Conservation (phyloP, 805 yeast genomes). For the Sugiyamaella americana region DNA sequence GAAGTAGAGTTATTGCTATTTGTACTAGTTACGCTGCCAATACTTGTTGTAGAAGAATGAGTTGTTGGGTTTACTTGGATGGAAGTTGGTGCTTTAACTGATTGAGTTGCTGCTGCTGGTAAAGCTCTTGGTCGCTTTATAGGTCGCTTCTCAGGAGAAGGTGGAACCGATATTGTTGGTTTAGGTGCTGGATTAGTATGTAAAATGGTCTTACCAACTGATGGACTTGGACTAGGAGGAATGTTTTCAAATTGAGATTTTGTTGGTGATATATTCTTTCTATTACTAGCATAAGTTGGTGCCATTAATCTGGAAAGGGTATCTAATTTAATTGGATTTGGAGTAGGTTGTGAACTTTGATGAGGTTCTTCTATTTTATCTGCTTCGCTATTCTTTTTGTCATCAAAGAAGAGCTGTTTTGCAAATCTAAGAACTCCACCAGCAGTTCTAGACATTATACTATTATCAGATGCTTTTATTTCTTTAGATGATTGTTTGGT, state of each 20-base stretch:
- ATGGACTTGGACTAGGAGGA: background rate
- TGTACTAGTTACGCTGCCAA: background rate
- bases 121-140: background rate
- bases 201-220: background rate
- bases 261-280: slow-evolving; percentile 4
- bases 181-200: too few species aligned
- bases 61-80: background rate
- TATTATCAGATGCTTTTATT: slow-evolving; percentile 1
- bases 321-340: background rate
- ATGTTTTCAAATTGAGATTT: background rate
- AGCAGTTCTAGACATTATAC: slow-evolving; percentile 11
- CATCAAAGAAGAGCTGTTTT: slow-evolving; percentile 18
- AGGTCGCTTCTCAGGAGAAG: background rate
- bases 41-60: background rate
- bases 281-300: slow-evolving; percentile 16
- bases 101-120: background rate
- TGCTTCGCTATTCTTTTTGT: background rate
- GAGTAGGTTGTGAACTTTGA: background rate
- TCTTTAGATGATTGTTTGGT: background rate
- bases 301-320: slow-evolving; percentile 16
- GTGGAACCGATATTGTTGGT: background rate
- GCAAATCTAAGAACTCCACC: slow-evolving; percentile 17
- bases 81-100: background rate
- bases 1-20: background rate
- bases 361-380: background rate